Evolutionary conservation across 768 basidiomycete genomes (phyloP).

Genomic region (Arthromyces matolae): DNA sequence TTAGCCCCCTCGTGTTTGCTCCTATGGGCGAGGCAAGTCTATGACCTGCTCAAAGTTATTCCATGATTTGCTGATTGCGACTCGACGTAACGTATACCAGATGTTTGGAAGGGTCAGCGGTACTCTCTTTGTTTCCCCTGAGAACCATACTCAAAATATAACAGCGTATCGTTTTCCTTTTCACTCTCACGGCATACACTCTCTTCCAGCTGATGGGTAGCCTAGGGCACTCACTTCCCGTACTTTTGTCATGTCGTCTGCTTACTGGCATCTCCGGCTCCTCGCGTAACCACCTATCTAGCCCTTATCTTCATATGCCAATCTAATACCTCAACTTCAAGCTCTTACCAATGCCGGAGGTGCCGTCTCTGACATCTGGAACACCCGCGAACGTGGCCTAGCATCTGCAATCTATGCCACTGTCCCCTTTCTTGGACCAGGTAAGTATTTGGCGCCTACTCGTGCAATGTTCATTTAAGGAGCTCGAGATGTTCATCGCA

Average conservation of each 20-base stretch:
- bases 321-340: constrained; percentile 20
- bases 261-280: constrained; percentile 58
- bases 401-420: constrained; percentile 58
- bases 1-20: constrained; percentile 53
- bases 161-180: constrained; percentile 56
- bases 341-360: constrained; percentile 59
- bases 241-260: constrained; percentile 48
- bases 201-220: constrained; percentile 53
- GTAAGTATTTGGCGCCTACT: constrained; percentile 24
- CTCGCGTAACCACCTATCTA: constrained; percentile 37
- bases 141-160: too few relatives aligned
- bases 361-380: constrained; percentile 57
- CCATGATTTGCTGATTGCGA: too few relatives aligned
- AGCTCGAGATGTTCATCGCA: constrained; percentile 18
- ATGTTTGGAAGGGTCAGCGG: constrained; percentile 51
- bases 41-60: too few relatives aligned
- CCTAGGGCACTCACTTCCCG: constrained; percentile 43
- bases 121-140: too few relatives aligned
- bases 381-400: constrained; percentile 53
- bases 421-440: constrained; percentile 56
- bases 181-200: constrained; percentile 46
- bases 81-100: too few relatives aligned
- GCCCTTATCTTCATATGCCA: constrained; percentile 1
- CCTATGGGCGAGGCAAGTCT: constrained; percentile 54
- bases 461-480: not conserved